These are phyloP conservation scores for Hortiboletus campestris DNA, from an alignment of 768 basidiomycete genomes.

Conservation along the genomic window DNA sequence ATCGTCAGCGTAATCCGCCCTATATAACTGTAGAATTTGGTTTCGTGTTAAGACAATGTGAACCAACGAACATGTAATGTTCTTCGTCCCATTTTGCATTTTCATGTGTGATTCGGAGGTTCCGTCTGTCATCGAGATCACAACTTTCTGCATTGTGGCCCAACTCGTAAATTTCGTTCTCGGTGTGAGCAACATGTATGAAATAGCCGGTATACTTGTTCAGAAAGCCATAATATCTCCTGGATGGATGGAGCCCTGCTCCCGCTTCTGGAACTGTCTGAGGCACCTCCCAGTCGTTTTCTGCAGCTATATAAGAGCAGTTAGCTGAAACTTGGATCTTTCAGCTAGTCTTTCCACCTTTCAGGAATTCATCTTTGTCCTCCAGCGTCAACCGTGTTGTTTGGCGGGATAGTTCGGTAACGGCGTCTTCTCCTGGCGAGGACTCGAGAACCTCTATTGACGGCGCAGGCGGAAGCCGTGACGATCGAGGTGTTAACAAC, in stretches of 20 bases:
- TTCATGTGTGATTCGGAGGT: conserved; percentile 57
- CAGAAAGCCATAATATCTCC: conserved; percentile 73
- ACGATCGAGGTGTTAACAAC: conserved; percentile 64
- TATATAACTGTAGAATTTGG: conserved; percentile 28
- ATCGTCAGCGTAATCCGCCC: conserved; percentile 80
- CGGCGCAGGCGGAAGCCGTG: conserved; percentile 33
- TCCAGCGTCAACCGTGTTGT: conserved; percentile 50
- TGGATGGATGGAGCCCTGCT: conserved; percentile 36
- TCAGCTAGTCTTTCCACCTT: conserved; percentile 39
- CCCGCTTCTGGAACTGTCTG: conserved; percentile 52
- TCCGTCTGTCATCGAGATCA: conserved; percentile 48
- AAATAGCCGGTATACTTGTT: conserved; percentile 76
- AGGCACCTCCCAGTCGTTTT: conserved; percentile 77
- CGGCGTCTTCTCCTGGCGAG: conserved; percentile 24
- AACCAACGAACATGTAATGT: conserved; percentile 68
- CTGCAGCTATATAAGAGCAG: conserved; percentile 49
- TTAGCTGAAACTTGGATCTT: conserved; percentile 7
- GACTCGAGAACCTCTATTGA: conserved; percentile 60
- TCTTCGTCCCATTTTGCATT: conserved; percentile 81
- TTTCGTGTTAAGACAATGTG: not conserved
- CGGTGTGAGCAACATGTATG: conserved; percentile 63
- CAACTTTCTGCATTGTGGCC: conserved; percentile 64
- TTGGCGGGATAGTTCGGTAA: conserved; percentile 42
- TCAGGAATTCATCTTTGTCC: conserved; percentile 50
- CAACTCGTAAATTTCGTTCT: conserved; percentile 82